Conservation (phyloP, 208 protist genomes). For the Angomonas desouzai region DNA sequence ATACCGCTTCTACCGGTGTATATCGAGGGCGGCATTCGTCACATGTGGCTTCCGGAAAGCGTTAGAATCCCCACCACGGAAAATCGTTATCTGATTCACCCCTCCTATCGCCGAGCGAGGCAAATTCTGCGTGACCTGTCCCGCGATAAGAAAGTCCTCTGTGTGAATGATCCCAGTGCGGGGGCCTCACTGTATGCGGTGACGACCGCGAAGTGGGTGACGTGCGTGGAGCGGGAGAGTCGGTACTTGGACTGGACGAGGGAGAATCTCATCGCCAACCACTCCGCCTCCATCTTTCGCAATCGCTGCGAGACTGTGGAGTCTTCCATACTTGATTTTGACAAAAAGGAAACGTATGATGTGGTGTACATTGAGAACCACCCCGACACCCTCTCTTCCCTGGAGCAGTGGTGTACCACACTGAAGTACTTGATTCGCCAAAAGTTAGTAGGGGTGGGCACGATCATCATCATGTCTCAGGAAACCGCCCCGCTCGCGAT, state of each 20-base stretch:
- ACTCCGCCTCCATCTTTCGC: conserved; percentile 51
- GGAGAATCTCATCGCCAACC: conserved; percentile 72
- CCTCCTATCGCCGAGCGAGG: conserved; percentile 61
- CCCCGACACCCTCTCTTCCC: conserved; percentile 33
- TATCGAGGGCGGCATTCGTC: conserved; percentile 64
- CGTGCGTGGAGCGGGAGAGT: conserved; percentile 44
- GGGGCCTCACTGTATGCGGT: conserved; percentile 65
- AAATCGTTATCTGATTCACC: conserved; percentile 58
- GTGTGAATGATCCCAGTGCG: conserved; percentile 72
- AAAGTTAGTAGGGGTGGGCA: conserved; percentile 51
- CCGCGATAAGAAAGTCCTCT: conserved; percentile 63
- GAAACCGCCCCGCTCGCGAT: conserved; percentile 66
- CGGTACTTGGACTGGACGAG: conserved; percentile 43
- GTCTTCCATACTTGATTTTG: conserved; percentile 37
- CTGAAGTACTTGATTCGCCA: conserved; percentile 33
- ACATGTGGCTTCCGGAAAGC: conserved; percentile 48
- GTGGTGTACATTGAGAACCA: conserved; percentile 78
- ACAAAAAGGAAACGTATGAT: conserved; percentile 27
- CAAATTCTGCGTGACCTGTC: conserved; percentile 63
- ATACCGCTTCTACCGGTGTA: conserved; percentile 46
- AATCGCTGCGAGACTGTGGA: conserved; percentile 42
- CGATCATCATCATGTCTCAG: conserved; percentile 63
- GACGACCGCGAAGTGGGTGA: conserved; percentile 74
- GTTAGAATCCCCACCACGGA: conserved; percentile 32
- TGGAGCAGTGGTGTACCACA: conserved; percentile 49